phyloP scores from a whole-genome alignment of 306 rosid genomes.

The Lagenaria siceraria region DNA sequence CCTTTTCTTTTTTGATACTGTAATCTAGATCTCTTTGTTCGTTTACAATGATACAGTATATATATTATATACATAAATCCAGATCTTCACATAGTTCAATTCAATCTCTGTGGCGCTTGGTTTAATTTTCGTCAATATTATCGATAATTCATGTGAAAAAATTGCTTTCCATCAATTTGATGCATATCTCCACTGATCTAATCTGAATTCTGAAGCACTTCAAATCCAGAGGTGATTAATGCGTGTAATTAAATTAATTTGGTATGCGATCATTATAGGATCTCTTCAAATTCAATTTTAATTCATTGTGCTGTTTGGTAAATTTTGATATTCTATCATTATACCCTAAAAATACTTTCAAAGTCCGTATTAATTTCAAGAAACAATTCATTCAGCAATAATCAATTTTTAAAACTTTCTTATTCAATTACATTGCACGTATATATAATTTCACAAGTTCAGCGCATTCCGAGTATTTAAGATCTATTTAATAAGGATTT shows the following conservation, averaged over 20 bases:
- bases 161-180: not conserved
- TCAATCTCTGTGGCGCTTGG: not conserved
- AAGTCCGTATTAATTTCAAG: not conserved
- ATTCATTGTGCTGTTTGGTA: not conserved
- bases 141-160: not conserved
- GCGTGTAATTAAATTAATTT: not conserved
- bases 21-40: conserved; percentile 4
- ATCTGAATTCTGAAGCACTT: not conserved
- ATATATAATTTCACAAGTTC: not conserved
- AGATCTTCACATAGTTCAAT: not conserved
- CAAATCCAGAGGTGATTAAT: not conserved
- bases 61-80: not conserved
- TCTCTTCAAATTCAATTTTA: not conserved
- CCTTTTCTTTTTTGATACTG: not conserved
- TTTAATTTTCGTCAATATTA: not conserved
- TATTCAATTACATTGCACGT: not conserved
- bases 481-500: not conserved
- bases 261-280: not conserved
- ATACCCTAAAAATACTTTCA: not conserved
- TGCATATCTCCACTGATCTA: not conserved
- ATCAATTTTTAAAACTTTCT: not conserved
- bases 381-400: not conserved
- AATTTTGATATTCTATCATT: not conserved
- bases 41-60: not conserved
- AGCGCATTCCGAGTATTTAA: not conserved